phyloP scores from a whole-genome alignment of 331 rosid genomes.

The Cydonia oblonga region DNA sequence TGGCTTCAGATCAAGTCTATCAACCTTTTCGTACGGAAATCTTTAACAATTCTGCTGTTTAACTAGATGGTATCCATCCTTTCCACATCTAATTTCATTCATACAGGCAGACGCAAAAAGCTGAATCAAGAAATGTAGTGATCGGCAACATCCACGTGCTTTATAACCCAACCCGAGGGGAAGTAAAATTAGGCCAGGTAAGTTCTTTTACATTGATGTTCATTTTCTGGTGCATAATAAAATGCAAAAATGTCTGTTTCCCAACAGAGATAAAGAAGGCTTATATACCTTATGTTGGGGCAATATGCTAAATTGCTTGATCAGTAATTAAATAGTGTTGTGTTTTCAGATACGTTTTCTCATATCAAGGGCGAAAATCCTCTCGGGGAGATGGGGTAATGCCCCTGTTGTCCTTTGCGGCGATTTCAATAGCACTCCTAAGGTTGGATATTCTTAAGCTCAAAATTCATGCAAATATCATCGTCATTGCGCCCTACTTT shows the following conservation, averaged over 20 bases:
- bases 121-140: constrained; percentile 50
- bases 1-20: neutral
- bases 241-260: neutral
- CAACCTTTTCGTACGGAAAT: neutral
- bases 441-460: constrained; percentile 35
- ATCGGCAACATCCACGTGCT: constrained; percentile 83
- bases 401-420: constrained; percentile 75
- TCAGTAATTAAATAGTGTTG: neutral
- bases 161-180: constrained; percentile 79
- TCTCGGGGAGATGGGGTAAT: constrained; percentile 71
- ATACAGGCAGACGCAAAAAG: constrained; percentile 77
- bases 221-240: neutral
- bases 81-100: constrained; percentile 41
- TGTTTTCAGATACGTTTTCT: constrained; percentile 59
- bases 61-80: constrained; percentile 7
- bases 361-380: constrained; percentile 51
- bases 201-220: constrained; percentile 9
- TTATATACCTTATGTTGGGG: no score
- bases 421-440: constrained; percentile 80
- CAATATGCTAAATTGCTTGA: no score
- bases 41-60: neutral
- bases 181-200: constrained; percentile 85
- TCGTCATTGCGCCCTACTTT: neutral
- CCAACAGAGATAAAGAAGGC: neutral
- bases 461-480: neutral